Evolutionary conservation across 768 basidiomycete genomes (phyloP), one percentile per base, ranked within the genome.

Genomic region (Suillus discolor): DNA sequence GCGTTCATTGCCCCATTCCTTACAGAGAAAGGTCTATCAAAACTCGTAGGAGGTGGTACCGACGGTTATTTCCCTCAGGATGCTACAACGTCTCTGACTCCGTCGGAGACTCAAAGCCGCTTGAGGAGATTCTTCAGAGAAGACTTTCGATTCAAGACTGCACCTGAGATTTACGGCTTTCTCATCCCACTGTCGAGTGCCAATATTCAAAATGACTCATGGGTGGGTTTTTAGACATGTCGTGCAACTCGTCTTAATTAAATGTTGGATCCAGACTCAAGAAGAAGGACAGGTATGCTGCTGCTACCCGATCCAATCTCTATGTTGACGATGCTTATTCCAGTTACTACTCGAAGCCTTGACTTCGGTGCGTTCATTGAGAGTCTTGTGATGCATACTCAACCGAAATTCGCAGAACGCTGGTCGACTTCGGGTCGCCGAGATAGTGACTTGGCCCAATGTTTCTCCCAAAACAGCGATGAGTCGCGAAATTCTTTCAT

Each of bases 211-310:
- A 83, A 83, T 61, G 66, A 66, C 6, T 63, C 66, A 61, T 86
- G 85, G 84, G 85, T 86, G 69, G 57, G 73, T 63, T 11, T 31
- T 51, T 11, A 28, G 13, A n/a, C 4, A 42, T 60, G 18, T 62
- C 31, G 47, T 23, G 9, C 65, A n/a, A 23, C 42, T 2, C 16
- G 25, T 34, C 16, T 31, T 54, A 34, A 54, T 68, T 61, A 69
- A 38, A 57, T 11, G 47, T 54, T 41, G 44, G 45, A 6, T 31
- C 11, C 62, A 85, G 83, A 79, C 80, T 18, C 73, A 78, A 36
- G 81, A 85, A 67, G 85, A 86, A 65, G 84, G 83, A 6, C 86
- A 86, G 75, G 85, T 86, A 66, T 67, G 77, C 67, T 15, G 53
- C 11, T 49, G 28, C 65, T 61, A 11, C 60, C 42, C 38, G 36